Conservation (phyloP, 371 early-diverging fungal genomes). For the Saksenaea vasiformis region DNA sequence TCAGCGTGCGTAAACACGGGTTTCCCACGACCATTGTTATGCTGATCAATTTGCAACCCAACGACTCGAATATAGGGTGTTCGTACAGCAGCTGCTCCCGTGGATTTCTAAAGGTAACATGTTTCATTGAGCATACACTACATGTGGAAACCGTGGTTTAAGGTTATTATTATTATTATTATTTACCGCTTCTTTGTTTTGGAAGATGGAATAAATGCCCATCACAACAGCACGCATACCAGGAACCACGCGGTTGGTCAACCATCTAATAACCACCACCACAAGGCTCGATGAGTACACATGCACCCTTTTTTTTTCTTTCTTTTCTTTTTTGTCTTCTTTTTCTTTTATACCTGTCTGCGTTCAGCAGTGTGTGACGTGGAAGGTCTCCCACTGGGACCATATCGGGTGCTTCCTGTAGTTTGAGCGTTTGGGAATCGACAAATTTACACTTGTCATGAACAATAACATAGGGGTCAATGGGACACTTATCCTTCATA, state of each 20-base stretch:
- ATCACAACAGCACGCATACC: slow-evolving; percentile 95
- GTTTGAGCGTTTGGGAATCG: slow-evolving; percentile 98
- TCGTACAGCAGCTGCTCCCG: slow-evolving; percentile 85
- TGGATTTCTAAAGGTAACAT: slow-evolving; percentile 36
- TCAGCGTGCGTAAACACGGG: slow-evolving; percentile 89
- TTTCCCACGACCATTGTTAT: slow-evolving; percentile 67
- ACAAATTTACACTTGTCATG: slow-evolving; percentile 96
- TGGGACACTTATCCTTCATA: slow-evolving; percentile 63
- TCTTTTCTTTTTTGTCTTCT: background rate
- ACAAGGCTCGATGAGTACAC: background rate
- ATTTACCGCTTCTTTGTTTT: slow-evolving; percentile 55
- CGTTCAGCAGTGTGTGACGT: slow-evolving; percentile 90
- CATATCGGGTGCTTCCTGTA: slow-evolving; percentile 98
- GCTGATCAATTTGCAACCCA: slow-evolving; percentile 86
- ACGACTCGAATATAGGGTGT: slow-evolving; percentile 93
- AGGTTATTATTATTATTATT: no score
- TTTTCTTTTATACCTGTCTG: slow-evolving; percentile 67
- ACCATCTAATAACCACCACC: slow-evolving; percentile 42
- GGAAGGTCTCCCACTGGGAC: slow-evolving; percentile 99
- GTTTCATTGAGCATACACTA: background rate
- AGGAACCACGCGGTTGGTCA: slow-evolving; percentile 93
- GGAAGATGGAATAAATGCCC: slow-evolving; percentile 96
- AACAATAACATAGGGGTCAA: slow-evolving; percentile 96
- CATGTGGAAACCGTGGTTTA: background rate
- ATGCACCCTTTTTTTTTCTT: background rate